Evolutionary conservation across 2,329 filamentous ascomycete species (phyloP).

Genomic region (Phyllosticta citriasiana): DNA sequence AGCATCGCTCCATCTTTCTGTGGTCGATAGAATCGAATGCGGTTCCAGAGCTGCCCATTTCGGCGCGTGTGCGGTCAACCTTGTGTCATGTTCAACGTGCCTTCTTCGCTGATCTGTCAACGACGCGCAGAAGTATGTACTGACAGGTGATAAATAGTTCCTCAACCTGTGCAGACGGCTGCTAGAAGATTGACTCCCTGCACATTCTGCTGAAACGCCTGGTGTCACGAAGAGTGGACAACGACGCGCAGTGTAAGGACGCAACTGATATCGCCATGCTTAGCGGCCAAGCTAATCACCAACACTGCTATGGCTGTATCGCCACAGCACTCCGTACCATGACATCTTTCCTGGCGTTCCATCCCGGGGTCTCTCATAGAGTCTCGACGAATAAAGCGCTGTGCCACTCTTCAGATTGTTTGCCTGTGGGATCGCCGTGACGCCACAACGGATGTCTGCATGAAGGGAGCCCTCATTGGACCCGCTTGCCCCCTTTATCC

Average conservation of each 20-base stretch:
- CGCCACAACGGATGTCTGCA: background rate
- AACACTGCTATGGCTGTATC: background rate
- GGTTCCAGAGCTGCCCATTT: background rate
- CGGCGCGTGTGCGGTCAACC: background rate
- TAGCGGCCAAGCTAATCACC: conserved; percentile 1
- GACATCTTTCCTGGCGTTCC: background rate
- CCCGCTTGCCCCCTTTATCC: conserved; percentile 1
- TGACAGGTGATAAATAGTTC: background rate
- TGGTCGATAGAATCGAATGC: background rate
- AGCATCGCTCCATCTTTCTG: background rate
- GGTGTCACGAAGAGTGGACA: background rate
- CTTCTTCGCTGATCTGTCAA: background rate
- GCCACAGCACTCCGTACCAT: background rate
- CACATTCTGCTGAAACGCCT: background rate
- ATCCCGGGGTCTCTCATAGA: background rate
- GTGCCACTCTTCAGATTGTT: conserved; percentile 5
- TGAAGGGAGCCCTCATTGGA: conserved; percentile 1
- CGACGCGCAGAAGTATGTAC: background rate
- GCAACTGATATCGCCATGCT: background rate
- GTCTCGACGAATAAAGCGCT: background rate
- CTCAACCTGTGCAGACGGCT: background rate
- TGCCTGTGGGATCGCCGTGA: background rate
- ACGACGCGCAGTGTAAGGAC: background rate
- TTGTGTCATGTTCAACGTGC: background rate
- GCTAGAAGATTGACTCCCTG: background rate